These are phyloP conservation scores for Hirschioporus abietinus DNA, from an alignment of 768 basidiomycete species.

Conservation along the genomic window DNA sequence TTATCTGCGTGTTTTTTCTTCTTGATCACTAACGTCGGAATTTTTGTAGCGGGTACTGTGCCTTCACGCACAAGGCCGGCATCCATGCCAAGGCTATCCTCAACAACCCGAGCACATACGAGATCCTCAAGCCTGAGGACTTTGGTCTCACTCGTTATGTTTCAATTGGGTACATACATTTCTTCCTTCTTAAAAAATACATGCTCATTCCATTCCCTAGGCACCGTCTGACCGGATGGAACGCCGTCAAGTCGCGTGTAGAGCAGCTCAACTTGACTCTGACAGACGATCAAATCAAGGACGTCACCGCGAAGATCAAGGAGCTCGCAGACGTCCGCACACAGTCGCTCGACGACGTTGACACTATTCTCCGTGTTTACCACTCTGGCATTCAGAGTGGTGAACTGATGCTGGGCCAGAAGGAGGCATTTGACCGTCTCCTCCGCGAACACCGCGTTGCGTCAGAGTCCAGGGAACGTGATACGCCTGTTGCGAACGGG, in stretches of 20 bases:
- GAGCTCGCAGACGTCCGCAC: conserved; percentile 97
- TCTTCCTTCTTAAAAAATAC: neutral
- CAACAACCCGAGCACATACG: conserved; percentile 98
- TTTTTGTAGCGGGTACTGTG: conserved; percentile 83
- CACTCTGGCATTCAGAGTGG: conserved; percentile 92
- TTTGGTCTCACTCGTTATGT: conserved; percentile 98
- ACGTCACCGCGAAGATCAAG: conserved; percentile 98
- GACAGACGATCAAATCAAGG: conserved; percentile 95
- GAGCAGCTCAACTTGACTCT: conserved; percentile 91
- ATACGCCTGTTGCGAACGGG: neutral
- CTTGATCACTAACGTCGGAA: neutral
- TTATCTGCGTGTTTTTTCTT: conserved; percentile 11
- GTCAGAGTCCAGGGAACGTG: conserved; percentile 5
- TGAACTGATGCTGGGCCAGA: conserved; percentile 90
- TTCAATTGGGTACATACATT: conserved; percentile 72
- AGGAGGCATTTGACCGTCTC: conserved; percentile 82
- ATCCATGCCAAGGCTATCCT: conserved; percentile 99
- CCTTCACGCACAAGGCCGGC: conserved; percentile 99
- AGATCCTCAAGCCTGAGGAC: conserved; percentile 98
- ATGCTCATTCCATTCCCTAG: conserved; percentile 29
- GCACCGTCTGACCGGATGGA: conserved; percentile 97
- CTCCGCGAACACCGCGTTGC: conserved; percentile 68
- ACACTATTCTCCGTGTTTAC: conserved; percentile 92
- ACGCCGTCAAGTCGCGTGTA: conserved; percentile 98
- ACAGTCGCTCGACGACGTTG: conserved; percentile 99